Conservation (phyloP, 2,329 filamentous ascomycete genomes). For the Akanthomyces uredinophilus region DNA sequence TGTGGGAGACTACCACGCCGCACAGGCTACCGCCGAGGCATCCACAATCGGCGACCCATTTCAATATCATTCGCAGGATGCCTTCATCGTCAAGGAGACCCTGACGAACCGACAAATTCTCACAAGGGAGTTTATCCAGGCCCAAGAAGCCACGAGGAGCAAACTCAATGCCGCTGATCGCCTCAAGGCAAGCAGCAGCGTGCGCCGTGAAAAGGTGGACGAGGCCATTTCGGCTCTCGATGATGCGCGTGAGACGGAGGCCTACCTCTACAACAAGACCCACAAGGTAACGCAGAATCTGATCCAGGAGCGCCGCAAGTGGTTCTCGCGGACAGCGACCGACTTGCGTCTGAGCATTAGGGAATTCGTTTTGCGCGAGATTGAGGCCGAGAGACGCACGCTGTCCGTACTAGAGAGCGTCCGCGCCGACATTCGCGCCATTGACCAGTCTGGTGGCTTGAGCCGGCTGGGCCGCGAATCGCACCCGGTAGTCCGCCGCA, state of each 20-base stretch:
- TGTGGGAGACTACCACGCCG: conserved; percentile 90
- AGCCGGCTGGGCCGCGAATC: conserved; percentile 84
- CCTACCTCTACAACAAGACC: conserved; percentile 78
- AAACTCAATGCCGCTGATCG: conserved; percentile 84
- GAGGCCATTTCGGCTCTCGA: conserved; percentile 90
- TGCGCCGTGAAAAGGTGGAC: conserved; percentile 92
- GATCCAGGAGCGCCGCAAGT: conserved; percentile 79
- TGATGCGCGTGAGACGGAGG: conserved; percentile 77
- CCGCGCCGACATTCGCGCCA: conserved; percentile 84
- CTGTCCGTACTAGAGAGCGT: conserved; percentile 91
- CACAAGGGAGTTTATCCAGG: conserved; percentile 85
- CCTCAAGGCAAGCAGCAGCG: conserved; percentile 78
- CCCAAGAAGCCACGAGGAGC: conserved; percentile 77
- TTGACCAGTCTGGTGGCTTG: conserved; percentile 85
- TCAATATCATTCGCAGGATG: conserved; percentile 90
- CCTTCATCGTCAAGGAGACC: conserved; percentile 97
- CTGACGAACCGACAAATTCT: conserved; percentile 96
- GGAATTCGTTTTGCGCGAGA: conserved; percentile 90
- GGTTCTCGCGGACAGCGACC: conserved; percentile 81
- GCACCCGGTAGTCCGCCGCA: conserved; percentile 68
- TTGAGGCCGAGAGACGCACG: conserved; percentile 89
- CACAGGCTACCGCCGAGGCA: conserved; percentile 93
- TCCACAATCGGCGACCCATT: conserved; percentile 91
- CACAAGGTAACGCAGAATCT: conserved; percentile 85
- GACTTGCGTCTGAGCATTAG: conserved; percentile 79